A percentile compares a stretch with the other conserved stretches of the same genome.
Evolutionary conservation across 768 basidiomycete species (phyloP).

Genomic region (Wakefieldia striispora): DNA sequence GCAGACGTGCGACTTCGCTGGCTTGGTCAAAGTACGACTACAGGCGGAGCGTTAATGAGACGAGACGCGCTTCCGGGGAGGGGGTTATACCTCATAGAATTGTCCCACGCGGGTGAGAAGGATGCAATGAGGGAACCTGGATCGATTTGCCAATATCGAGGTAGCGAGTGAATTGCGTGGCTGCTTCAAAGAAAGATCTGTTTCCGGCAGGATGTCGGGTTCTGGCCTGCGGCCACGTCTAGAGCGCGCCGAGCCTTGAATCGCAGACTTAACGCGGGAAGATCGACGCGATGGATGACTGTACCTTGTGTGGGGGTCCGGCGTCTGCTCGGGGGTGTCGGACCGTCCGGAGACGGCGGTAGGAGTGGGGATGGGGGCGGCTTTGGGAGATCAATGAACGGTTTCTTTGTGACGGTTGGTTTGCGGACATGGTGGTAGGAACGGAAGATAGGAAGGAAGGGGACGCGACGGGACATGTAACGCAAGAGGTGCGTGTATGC

Average conservation of each 20-base stretch:
- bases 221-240: constrained; percentile 22
- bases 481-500: constrained; percentile 20
- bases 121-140: constrained; percentile 82
- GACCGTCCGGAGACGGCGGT: not conserved
- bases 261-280: not conserved
- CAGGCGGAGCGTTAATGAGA: constrained; percentile 5
- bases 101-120: constrained; percentile 90
- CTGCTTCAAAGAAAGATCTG: constrained; percentile 11
- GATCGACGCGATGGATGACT: not conserved
- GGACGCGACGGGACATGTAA: constrained; percentile 11
- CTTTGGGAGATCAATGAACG: constrained; percentile 57
- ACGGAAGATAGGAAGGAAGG: constrained; percentile 7
- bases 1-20: constrained; percentile 64
- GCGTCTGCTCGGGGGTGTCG: not conserved
- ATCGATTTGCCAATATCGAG: constrained; percentile 69
- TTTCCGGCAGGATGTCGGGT: not conserved
- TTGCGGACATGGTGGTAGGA: not conserved
- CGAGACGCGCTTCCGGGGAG: not conserved
- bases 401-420: constrained; percentile 45
- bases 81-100: constrained; percentile 80
- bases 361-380: constrained; percentile 15
- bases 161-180: constrained; percentile 56
- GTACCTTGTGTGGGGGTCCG: constrained; percentile 5
- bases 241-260: constrained; percentile 1
- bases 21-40: constrained; percentile 97